These are phyloP conservation scores for Lizonia empirigonia DNA, from an alignment of 2,329 filamentous ascomycete species.

Conservation along the genomic window DNA sequence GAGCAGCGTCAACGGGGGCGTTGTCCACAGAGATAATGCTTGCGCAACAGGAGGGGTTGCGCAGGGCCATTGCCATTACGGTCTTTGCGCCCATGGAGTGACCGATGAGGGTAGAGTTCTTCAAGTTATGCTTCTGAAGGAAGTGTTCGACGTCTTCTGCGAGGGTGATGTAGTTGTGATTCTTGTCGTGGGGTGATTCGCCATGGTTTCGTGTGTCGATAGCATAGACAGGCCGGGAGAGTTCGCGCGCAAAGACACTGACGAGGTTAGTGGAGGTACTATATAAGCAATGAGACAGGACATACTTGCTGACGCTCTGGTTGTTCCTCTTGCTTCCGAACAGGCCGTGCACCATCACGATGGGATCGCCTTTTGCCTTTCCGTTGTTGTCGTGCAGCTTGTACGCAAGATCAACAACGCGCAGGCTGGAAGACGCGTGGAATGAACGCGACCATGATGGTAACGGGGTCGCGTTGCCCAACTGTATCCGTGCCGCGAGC, in stretches of 20 bases:
- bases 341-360: conserved; percentile 88
- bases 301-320: conserved; percentile 86
- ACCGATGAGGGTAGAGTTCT: conserved; percentile 77
- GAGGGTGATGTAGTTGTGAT: conserved; percentile 82
- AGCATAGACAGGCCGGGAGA: conserved; percentile 80
- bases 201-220: conserved; percentile 93
- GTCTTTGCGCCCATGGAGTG: conserved; percentile 98
- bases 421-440: conserved; percentile 31
- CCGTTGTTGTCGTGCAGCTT: conserved; percentile 45
- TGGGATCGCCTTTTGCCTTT: conserved; percentile 61
- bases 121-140: conserved; percentile 72
- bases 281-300: background rate
- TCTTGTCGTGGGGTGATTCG: conserved; percentile 76
- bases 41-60: conserved; percentile 68
- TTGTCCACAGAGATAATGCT: conserved; percentile 88
- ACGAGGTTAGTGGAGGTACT: background rate
- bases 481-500: conserved; percentile 5
- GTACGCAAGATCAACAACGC: conserved; percentile 42
- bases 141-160: conserved; percentile 83
- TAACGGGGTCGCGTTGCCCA: conserved; percentile 4
- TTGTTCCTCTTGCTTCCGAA: conserved; percentile 98
- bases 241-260: conserved; percentile 79
- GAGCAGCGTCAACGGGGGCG: conserved; percentile 78
- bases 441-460: conserved; percentile 37
- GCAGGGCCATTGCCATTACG: conserved; percentile 84